Evolutionary conservation across 177 flowering plant genomes (phyloP).

Genomic region (Vitis hybrid): DNA sequence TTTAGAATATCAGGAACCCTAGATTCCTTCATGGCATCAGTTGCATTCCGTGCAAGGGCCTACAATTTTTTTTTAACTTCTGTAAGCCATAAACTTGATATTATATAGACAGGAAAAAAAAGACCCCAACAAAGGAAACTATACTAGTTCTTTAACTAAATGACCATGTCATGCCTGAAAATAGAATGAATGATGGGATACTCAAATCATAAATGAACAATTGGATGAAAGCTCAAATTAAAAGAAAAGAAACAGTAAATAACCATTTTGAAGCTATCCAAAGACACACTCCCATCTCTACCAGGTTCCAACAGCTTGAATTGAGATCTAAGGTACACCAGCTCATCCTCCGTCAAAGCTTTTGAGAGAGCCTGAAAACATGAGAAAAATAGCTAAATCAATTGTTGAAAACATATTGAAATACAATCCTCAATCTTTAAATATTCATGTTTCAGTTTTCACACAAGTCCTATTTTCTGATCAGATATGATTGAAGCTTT

Average conservation of each 20-base stretch:
- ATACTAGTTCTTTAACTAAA: neutral
- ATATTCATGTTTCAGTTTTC: too few species aligned
- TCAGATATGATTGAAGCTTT: too few species aligned
- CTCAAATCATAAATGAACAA: too few species aligned
- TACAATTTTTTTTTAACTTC: conserved; percentile 24
- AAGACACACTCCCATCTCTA: conserved; percentile 60
- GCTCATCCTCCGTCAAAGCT: conserved; percentile 80
- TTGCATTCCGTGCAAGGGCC: conserved; percentile 70
- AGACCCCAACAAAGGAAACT: neutral
- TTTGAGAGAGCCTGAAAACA: conserved; percentile 82
- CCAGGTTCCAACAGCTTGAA: conserved; percentile 76
- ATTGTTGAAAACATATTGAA: neutral
- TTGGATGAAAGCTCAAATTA: neutral
- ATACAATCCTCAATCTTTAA: neutral
- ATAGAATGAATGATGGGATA: neutral
- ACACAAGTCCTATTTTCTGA: too few species aligned
- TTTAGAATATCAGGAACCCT: conserved; percentile 69
- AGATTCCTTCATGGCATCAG: conserved; percentile 92
- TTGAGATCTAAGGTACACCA: conserved; percentile 76
- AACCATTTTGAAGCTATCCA: conserved; percentile 77
- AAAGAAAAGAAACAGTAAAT: conserved; percentile 12
- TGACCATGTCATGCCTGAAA: neutral
- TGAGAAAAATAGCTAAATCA: neutral
- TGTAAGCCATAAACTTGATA: neutral
- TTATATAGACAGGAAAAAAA: neutral